phyloP scores from a whole-genome alignment of 345 rosid species.

The Acer negundo region DNA sequence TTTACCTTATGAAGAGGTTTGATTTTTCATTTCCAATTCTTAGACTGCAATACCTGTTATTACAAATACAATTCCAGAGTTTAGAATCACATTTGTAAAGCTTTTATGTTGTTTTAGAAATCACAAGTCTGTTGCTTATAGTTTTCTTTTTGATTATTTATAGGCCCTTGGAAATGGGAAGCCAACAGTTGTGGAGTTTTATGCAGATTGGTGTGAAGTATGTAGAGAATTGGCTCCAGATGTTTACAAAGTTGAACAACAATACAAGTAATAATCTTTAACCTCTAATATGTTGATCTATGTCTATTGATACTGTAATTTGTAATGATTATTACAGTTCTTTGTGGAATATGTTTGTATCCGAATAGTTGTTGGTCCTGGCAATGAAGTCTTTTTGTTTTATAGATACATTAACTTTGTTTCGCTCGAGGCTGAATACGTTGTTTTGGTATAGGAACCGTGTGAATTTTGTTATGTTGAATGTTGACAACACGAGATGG shows the following conservation, averaged over 20 bases:
- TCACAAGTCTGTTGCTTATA: background rate
- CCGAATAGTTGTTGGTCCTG: background rate
- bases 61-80: no score
- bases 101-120: background rate
- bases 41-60: no score
- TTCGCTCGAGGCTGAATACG: background rate
- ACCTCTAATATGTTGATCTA: background rate
- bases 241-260: conserved; percentile 90
- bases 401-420: background rate
- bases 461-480: conserved; percentile 96
- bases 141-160: conserved; percentile 13
- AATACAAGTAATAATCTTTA: conserved; percentile 61
- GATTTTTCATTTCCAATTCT: background rate
- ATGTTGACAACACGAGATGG: conserved; percentile 96
- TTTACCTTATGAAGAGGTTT: conserved; percentile 52
- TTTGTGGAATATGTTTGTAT: background rate
- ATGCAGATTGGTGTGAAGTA: conserved; percentile 98
- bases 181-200: conserved; percentile 95
- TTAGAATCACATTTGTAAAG: no score
- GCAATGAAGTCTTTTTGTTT: background rate
- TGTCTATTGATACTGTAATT: background rate
- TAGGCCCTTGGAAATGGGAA: conserved; percentile 92
- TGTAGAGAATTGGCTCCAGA: conserved; percentile 94
- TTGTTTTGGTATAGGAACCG: conserved; percentile 52
- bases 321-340: background rate